These are phyloP conservation scores for Aspergillus intermedius DNA, from an alignment of 2,329 filamentous ascomycete genomes.

Conservation along the genomic window DNA sequence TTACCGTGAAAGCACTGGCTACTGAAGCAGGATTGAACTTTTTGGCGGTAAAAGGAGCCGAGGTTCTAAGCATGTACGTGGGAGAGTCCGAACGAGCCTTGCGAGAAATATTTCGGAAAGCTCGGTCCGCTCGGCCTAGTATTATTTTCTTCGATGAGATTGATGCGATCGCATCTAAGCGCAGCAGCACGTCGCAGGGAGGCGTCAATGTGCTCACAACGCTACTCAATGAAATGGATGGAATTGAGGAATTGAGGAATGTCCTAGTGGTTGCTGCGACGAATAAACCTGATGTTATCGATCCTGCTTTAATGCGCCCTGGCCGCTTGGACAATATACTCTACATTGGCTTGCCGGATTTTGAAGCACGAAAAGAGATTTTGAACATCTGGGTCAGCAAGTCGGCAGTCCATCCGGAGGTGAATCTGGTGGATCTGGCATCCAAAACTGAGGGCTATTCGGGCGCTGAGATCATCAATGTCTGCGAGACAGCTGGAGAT, in stretches of 20 bases:
- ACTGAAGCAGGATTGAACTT: slow-evolving; percentile 90
- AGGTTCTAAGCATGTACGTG: slow-evolving; percentile 94
- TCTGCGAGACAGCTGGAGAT: slow-evolving; percentile 49
- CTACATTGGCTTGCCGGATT: slow-evolving; percentile 77
- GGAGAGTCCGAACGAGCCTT: slow-evolving; percentile 86
- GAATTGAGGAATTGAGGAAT: slow-evolving; percentile 75
- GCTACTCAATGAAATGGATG: slow-evolving; percentile 90
- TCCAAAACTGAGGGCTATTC: slow-evolving; percentile 67
- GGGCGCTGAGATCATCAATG: slow-evolving; percentile 70
- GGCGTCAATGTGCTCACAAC: slow-evolving; percentile 80
- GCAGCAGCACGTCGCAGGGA: slow-evolving; percentile 46
- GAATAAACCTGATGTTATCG: slow-evolving; percentile 79
- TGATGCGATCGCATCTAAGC: slow-evolving; percentile 66
- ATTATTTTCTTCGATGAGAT: slow-evolving; percentile 98
- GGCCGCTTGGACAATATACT: slow-evolving; percentile 79
- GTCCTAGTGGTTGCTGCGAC: slow-evolving; percentile 87
- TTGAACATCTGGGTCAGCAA: slow-evolving; percentile 60
- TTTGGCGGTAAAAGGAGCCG: slow-evolving; percentile 86
- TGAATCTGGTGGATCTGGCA: slow-evolving; percentile 61
- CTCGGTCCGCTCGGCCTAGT: slow-evolving; percentile 75
- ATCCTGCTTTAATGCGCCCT: slow-evolving; percentile 76
- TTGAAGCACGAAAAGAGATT: slow-evolving; percentile 67
- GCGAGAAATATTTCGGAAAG: slow-evolving; percentile 77
- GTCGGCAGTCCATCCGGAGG: slow-evolving; percentile 54
- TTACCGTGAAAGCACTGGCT: slow-evolving; percentile 83